Evolutionary conservation across 768 basidiomycete genomes (phyloP).

Genomic region (Porpolomopsis calyptriformis): DNA sequence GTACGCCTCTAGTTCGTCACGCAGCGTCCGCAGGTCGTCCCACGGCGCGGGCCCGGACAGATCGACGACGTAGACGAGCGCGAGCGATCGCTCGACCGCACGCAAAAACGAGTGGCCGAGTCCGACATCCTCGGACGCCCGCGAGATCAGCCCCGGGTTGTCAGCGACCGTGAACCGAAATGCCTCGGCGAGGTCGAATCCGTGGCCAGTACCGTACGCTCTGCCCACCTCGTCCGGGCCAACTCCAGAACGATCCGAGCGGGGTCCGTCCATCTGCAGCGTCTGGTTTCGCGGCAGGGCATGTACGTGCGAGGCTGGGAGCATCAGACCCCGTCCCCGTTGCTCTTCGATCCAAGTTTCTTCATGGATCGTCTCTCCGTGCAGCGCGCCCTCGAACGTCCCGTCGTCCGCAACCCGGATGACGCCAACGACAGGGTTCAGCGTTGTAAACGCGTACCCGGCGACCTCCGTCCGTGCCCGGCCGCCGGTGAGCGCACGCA

Average conservation of each 20-base stretch:
- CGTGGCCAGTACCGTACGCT: slow-evolving; percentile 32
- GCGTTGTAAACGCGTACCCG: slow-evolving; percentile 87
- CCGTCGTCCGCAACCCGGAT: slow-evolving; percentile 78
- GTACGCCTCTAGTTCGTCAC: slow-evolving; percentile 77
- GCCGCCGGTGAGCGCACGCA: slow-evolving; percentile 82
- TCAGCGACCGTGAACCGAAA: slow-evolving; percentile 94
- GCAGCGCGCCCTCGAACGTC: slow-evolving; percentile 52
- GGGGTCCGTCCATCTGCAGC: too few species aligned
- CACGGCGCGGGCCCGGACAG: slow-evolving; percentile 64
- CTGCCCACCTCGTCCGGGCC: slow-evolving; percentile 12
- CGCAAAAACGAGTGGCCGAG: slow-evolving; percentile 91
- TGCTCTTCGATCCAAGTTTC: slow-evolving; percentile 53
- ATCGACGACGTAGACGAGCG: slow-evolving; percentile 89
- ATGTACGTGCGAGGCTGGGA: not conserved
- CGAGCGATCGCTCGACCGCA: slow-evolving; percentile 84
- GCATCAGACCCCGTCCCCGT: slow-evolving; percentile 27
- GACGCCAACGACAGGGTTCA: slow-evolving; percentile 89
- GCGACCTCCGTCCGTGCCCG: slow-evolving; percentile 79
- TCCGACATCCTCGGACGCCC: slow-evolving; percentile 81
- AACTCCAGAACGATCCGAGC: slow-evolving; percentile 11
- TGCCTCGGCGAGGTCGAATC: slow-evolving; percentile 54
- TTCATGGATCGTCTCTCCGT: slow-evolving; percentile 43
- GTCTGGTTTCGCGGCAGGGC: not conserved
- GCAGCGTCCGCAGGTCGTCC: slow-evolving; percentile 62
- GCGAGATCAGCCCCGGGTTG: slow-evolving; percentile 85